A percentile compares a stretch with the other conserved stretches of the same genome.
Evolutionary conservation across 805 yeast species (phyloP).

Genomic region (Candida dajiaensis): DNA sequence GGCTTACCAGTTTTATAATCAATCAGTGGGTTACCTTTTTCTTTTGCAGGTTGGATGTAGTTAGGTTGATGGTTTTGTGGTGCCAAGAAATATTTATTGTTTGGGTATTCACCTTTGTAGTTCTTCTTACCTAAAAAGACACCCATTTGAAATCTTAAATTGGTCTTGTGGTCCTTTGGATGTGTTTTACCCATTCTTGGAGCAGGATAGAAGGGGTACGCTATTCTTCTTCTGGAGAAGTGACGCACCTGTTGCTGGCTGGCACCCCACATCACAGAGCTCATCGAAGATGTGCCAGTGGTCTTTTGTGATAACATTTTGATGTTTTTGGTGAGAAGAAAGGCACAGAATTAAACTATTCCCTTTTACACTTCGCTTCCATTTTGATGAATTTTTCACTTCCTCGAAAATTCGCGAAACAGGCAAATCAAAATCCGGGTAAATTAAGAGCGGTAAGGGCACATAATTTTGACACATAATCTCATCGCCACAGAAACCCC

Average conservation of each 20-base stretch:
- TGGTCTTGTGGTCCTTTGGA: constrained; percentile 40
- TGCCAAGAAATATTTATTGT: constrained; percentile 69
- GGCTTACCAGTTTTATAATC: constrained; percentile 29
- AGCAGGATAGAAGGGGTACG: constrained; percentile 48
- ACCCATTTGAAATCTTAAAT: constrained; percentile 57
- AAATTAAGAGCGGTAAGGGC: neutral
- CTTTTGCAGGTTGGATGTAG: constrained; percentile 55
- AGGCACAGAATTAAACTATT: neutral
- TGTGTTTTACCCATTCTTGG: constrained; percentile 35
- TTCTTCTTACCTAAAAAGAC: constrained; percentile 80
- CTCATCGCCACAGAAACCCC: neutral
- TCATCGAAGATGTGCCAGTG: neutral
- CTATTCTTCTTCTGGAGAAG: constrained; percentile 45
- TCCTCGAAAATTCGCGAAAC: neutral
- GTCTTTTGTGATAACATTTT: neutral
- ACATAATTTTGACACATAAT: neutral
- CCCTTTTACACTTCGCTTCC: neutral
- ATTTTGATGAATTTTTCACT: neutral
- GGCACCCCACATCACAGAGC: neutral
- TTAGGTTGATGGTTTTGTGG: constrained; percentile 66
- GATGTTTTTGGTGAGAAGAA: neutral
- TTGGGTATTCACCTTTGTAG: constrained; percentile 72
- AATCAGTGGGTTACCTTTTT: constrained; percentile 32
- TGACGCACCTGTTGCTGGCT: constrained; percentile 33
- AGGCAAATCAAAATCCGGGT: neutral